A percentile compares a stretch with the other conserved stretches of the same genome.
phyloP scores from a whole-genome alignment of 352 stramenopile genomes.

The Globisporangium irregulare region DNA sequence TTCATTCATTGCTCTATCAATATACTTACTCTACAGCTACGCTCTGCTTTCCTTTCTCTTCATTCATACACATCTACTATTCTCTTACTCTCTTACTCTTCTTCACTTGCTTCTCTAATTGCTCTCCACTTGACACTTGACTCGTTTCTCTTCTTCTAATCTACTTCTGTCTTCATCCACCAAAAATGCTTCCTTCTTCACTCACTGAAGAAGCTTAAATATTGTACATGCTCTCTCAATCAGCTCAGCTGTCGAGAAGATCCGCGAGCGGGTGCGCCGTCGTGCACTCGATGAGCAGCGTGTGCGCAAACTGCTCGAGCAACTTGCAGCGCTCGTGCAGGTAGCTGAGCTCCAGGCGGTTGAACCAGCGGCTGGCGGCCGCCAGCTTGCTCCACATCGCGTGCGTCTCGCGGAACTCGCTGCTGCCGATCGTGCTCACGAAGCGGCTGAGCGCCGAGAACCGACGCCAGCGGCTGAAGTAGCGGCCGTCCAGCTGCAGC shows the following conservation, averaged over 20 bases:
- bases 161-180: background rate
- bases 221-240: background rate
- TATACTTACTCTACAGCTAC: background rate
- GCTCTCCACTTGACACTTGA: background rate
- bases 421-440: slow-evolving; percentile 44
- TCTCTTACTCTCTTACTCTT: background rate
- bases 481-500: slow-evolving; percentile 68
- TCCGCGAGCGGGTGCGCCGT: slow-evolving; percentile 72
- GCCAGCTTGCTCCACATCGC: slow-evolving; percentile 58
- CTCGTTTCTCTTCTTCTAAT: background rate
- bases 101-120: background rate
- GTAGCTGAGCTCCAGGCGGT: slow-evolving; percentile 80
- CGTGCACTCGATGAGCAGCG: slow-evolving; percentile 67
- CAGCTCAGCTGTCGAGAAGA: slow-evolving; percentile 30
- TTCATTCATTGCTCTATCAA: background rate
- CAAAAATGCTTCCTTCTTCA: background rate
- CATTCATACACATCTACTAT: slow-evolving; percentile 1
- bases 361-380: slow-evolving; percentile 71
- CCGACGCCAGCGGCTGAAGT: slow-evolving; percentile 70
- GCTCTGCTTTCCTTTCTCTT: too few relatives aligned
- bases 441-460: slow-evolving; percentile 76
- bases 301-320: slow-evolving; percentile 76
- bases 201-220: background rate
- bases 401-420: slow-evolving; percentile 54
- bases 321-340: slow-evolving; percentile 74